phyloP scores from a whole-genome alignment of 2,329 filamentous ascomycete species.

The Alternaria sp. region DNA sequence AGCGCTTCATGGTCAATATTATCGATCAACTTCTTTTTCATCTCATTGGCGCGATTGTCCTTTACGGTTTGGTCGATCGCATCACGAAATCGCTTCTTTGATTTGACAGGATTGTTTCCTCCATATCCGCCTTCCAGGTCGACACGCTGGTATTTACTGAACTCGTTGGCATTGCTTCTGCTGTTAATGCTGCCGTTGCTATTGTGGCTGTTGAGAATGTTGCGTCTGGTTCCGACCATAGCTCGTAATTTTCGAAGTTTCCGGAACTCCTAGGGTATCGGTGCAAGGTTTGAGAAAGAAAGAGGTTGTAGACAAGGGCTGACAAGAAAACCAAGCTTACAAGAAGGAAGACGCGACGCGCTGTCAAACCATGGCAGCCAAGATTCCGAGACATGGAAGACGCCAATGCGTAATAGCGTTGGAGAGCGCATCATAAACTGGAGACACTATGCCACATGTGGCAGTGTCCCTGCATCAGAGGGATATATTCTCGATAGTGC shows the following conservation, averaged over 20 bases:
- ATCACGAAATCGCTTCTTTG: conserved; percentile 55
- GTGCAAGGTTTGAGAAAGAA: background rate
- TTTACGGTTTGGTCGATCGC: conserved; percentile 57
- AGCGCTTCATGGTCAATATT: conserved; percentile 57
- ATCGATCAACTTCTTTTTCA: conserved; percentile 60
- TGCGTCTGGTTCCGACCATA: conserved; percentile 36
- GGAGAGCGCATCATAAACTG: conserved; percentile 25
- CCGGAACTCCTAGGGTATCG: background rate
- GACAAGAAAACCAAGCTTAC: conserved; percentile 6
- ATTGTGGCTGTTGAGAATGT: conserved; percentile 23
- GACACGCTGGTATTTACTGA: conserved; percentile 25
- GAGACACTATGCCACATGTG: conserved; percentile 12
- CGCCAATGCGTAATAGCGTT: conserved; percentile 10
- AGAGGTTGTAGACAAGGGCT: background rate
- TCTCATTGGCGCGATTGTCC: conserved; percentile 54
- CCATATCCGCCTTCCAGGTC: conserved; percentile 45
- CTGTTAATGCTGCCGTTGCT: conserved; percentile 16
- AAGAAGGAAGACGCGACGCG: conserved; percentile 14
- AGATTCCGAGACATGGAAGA: background rate
- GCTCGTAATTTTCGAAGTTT: background rate
- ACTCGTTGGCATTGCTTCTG: conserved; percentile 14
- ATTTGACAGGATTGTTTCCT: conserved; percentile 20
- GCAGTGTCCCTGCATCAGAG: conserved; percentile 17
- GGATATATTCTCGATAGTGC: conserved; percentile 17
- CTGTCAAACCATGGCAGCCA: conserved; percentile 11